These are phyloP conservation scores for Eimeria sp. DNA, from an alignment of 169 alveolate genomes.

Conservation along the genomic window DNA sequence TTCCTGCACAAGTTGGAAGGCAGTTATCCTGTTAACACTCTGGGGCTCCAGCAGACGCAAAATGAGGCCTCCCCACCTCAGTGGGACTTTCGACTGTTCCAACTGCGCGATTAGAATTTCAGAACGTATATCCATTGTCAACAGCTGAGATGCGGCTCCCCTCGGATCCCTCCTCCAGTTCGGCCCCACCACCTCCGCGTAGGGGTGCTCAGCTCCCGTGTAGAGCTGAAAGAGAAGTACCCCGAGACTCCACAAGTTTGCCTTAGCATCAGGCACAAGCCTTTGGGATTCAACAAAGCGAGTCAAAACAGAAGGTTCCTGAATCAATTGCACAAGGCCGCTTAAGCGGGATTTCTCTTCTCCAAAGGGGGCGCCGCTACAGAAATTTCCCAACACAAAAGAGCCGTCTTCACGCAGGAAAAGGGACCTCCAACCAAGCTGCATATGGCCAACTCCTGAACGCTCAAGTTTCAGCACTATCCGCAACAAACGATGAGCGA, in stretches of 20 bases:
- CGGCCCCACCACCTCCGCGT: not conserved
- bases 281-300: not conserved
- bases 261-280: not conserved
- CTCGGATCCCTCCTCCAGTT: not conserved
- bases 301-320: not conserved
- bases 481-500: not conserved
- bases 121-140: not conserved
- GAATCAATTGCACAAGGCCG: not conserved
- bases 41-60: conserved; percentile 6
- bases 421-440: not conserved
- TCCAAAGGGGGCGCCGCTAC: not conserved
- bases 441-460: not conserved
- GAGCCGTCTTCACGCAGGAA: conserved; percentile 40
- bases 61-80: not conserved
- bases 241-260: not conserved
- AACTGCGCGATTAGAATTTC: not conserved
- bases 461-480: not conserved
- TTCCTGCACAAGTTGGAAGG: not conserved
- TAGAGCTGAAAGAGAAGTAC: not conserved
- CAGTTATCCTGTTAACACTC: not conserved
- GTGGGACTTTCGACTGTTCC: not conserved
- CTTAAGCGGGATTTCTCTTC: not conserved
- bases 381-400: conserved; percentile 10
- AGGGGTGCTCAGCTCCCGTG: conserved; percentile 4
- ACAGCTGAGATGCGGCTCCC: not conserved